Percentiles rank a stretch among this genome's conserved stretches.
phyloP scores from a whole-genome alignment of 2,329 filamentous ascomycete species.

The Epichloe uncinata region DNA sequence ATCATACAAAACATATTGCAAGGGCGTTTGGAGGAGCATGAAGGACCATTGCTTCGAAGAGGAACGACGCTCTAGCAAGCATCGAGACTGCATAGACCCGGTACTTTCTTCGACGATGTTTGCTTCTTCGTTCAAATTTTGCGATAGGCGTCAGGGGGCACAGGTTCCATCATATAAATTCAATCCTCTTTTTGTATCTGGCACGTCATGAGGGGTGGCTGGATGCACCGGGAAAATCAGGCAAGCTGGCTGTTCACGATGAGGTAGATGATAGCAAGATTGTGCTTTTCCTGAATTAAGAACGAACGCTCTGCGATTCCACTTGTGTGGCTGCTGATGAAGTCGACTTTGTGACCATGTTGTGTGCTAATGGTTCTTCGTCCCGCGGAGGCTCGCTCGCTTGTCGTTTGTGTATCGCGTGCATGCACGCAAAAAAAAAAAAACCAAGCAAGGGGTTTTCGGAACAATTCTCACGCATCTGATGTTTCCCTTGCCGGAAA shows the following conservation, averaged over 20 bases:
- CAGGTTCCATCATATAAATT: background rate
- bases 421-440: too few relatives aligned
- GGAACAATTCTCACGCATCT: background rate
- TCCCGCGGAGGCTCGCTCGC: too few relatives aligned
- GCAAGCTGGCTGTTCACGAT: background rate
- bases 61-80: conserved; percentile 1
- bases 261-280: background rate
- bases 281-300: background rate
- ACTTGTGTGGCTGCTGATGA: background rate
- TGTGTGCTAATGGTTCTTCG: too few relatives aligned
- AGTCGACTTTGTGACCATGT: background rate
- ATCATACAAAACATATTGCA: conserved; percentile 12
- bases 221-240: background rate
- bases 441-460: too few relatives aligned
- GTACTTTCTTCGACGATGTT: conserved; percentile 10
- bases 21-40: conserved; percentile 17
- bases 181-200: background rate
- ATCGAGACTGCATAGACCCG: background rate
- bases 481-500: background rate
- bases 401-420: too few relatives aligned
- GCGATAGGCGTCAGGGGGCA: conserved; percentile 4
- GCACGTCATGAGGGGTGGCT: background rate
- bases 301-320: too few relatives aligned
- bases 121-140: conserved; percentile 6
- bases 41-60: conserved; percentile 10